Evolutionary conservation across 345 rosid species (phyloP).

Genomic region (Kernera saxatilis): DNA sequence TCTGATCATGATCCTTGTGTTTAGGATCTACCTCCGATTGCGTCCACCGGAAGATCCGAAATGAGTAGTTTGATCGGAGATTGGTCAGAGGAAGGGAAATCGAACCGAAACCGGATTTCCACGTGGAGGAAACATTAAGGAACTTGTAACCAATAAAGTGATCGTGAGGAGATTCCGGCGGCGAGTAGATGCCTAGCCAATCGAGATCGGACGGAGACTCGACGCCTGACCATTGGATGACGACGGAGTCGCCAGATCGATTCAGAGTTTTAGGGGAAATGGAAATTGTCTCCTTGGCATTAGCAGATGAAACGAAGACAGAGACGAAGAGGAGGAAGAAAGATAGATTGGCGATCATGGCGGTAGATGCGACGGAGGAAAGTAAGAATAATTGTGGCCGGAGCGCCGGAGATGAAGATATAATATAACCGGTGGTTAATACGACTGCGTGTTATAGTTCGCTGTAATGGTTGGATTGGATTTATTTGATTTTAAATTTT

Average conservation of each 20-base stretch:
- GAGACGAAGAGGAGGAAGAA: constrained; percentile 23
- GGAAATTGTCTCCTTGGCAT: constrained; percentile 34
- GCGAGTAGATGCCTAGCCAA: constrained; percentile 85
- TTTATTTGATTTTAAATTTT: neutral
- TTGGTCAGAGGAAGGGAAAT: constrained; percentile 61
- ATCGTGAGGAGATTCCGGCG: constrained; percentile 61
- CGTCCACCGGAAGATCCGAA: constrained; percentile 88
- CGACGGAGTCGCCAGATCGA: constrained; percentile 62
- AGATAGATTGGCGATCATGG: constrained; percentile 24
- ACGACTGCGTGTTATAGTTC: neutral
- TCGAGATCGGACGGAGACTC: constrained; percentile 73
- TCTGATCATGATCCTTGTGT: constrained; percentile 62
- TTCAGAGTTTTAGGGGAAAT: constrained; percentile 42
- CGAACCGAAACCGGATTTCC: constrained; percentile 65
- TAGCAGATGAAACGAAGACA: constrained; percentile 1
- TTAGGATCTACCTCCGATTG: constrained; percentile 52
- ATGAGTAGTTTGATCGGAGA: constrained; percentile 73
- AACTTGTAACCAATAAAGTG: constrained; percentile 80
- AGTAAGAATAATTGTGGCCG: neutral
- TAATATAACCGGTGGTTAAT: neutral
- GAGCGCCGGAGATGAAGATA: neutral
- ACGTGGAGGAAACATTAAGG: constrained; percentile 51
- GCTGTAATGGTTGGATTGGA: neutral
- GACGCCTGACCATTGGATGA: constrained; percentile 64
- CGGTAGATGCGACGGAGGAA: neutral